A percentile compares a stretch with the other conserved stretches of the same genome.
phyloP scores from a whole-genome alignment of 2,329 filamentous ascomycete species.

The Monosporascus sp. region DNA sequence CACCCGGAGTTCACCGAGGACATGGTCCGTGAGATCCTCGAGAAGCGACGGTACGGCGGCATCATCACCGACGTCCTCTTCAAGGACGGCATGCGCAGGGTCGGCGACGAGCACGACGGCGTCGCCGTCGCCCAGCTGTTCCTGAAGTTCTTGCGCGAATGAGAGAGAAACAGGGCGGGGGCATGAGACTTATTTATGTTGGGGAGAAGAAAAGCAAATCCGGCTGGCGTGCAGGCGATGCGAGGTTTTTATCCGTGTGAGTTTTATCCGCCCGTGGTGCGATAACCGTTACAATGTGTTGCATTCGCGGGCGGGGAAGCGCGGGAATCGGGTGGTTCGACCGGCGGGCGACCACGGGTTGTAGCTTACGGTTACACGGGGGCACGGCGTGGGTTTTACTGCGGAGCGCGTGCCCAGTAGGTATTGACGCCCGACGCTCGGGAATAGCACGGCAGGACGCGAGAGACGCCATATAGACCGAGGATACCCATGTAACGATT shows the following conservation, averaged over 20 bases:
- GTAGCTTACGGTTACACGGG: background rate
- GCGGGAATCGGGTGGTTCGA: background rate
- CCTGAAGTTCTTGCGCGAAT: conserved; percentile 67
- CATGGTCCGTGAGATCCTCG: conserved; percentile 66
- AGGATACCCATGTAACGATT: background rate
- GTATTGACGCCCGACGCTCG: background rate
- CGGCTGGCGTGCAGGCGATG: too few relatives aligned
- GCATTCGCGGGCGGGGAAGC: background rate
- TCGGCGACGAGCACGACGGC: conserved; percentile 69
- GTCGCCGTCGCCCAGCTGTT: conserved; percentile 70
- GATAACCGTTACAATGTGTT: too few relatives aligned
- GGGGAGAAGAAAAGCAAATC: too few relatives aligned
- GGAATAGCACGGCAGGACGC: background rate
- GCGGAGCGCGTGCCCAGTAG: too few relatives aligned
- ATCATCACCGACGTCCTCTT: conserved; percentile 67
- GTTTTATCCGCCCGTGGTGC: too few relatives aligned
- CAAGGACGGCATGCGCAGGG: conserved; percentile 62
- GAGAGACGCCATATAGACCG: background rate
- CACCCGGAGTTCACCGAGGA: conserved; percentile 77
- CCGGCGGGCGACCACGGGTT: background rate
- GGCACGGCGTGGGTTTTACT: background rate
- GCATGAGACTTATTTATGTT: background rate
- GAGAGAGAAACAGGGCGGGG: background rate
- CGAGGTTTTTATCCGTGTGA: too few relatives aligned
- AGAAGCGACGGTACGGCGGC: conserved; percentile 57